Evolutionary conservation across 2,329 filamentous ascomycete genomes (phyloP), one percentile per base, ranked within the genome.

Genomic region (Clarireedia paspali): DNA sequence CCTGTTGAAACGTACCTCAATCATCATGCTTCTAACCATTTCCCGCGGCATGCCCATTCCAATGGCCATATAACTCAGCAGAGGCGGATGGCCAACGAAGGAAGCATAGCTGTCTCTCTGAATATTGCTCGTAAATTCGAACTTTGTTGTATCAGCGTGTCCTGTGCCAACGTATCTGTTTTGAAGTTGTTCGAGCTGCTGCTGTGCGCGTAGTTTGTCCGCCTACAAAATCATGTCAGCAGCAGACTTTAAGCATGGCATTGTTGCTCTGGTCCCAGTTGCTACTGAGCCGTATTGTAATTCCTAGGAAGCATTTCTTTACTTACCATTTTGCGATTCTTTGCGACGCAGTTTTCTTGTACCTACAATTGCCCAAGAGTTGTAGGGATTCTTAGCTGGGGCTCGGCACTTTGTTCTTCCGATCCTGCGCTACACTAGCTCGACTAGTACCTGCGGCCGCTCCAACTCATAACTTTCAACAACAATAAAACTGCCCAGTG

Each of bases 101-200:
- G 85, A 91, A 20, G 91, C 83, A 70, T 92, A 91, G 23, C 87
- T 95, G 76, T 99, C 94, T 70, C 94, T 91, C 70, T 91, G 83
- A 69, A 97, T 92, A 75, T 97, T 99, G 58, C 88, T 91, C 50
- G 87, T 87, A 91, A 91, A 99, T 75, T 99, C 94, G 84, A 94
- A 94, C 72, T 90, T 95, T 26, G 91, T 95, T 14, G 92, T 97
- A 75, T 99, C 94, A 45, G 92, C 89, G 72, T 96, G 91, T 24
- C 94, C 94, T 4, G 94, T 97, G 64, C 94, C 94, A 67, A 99
- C 81, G 77, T 94, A 96, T 68, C 95, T 95, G 68, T 91, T 87
- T 74, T 99, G 94, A 17, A 97, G 88, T 62, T 91, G 87, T 74
- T 99, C 94, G 70, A 99, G 91, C 73, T 99, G 94, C 74, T 99